phyloP scores from a whole-genome alignment of 2,329 filamentous ascomycete genomes.

The Parastagonospora avenae region DNA sequence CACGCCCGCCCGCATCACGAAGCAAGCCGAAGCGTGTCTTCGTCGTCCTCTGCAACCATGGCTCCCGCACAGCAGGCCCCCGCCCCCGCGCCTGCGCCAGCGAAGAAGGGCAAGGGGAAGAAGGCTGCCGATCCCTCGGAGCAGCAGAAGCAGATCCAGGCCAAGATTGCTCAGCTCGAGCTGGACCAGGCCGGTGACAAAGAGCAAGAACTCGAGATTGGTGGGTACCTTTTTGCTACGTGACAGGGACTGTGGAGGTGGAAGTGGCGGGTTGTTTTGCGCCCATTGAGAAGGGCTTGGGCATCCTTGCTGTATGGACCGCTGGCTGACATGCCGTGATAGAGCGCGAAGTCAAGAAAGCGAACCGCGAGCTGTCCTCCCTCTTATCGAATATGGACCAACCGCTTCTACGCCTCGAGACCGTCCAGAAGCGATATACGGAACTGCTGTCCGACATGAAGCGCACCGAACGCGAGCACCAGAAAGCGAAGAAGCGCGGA shows the following conservation, averaged over 20 bases:
- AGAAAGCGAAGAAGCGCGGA: slow-evolving; percentile 93
- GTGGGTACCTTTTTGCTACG: slow-evolving; percentile 53
- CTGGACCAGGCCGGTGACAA: slow-evolving; percentile 92
- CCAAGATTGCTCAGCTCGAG: slow-evolving; percentile 94
- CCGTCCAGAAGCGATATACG: slow-evolving; percentile 86
- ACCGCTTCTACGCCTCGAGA: slow-evolving; percentile 87
- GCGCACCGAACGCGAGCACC: slow-evolving; percentile 87
- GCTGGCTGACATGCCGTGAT: slow-evolving; percentile 41
- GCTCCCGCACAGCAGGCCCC: slow-evolving; percentile 54
- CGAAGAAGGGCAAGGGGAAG: slow-evolving; percentile 84
- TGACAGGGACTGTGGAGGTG: not conserved
- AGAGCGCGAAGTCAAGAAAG: slow-evolving; percentile 95
- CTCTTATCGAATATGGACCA: slow-evolving; percentile 87
- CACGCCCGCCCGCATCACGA: slow-evolving; percentile 45
- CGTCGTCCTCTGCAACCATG: slow-evolving; percentile 51
- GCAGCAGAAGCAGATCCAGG: slow-evolving; percentile 87
- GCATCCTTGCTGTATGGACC: slow-evolving; percentile 8
- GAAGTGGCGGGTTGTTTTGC: slow-evolving; percentile 2
- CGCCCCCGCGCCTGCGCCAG: slow-evolving; percentile 57
- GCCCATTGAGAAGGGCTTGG: slow-evolving; percentile 5
- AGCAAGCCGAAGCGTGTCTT: slow-evolving; percentile 46
- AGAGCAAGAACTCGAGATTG: slow-evolving; percentile 94
- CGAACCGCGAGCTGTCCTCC: slow-evolving; percentile 86
- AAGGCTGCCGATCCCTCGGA: slow-evolving; percentile 85
- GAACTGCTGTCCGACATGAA: slow-evolving; percentile 95